Percentiles rank a stretch among this genome's conserved stretches.
These are phyloP conservation scores for Dactylellina parvicollis DNA, from an alignment of 2,329 filamentous ascomycete species.

Conservation along the genomic window DNA sequence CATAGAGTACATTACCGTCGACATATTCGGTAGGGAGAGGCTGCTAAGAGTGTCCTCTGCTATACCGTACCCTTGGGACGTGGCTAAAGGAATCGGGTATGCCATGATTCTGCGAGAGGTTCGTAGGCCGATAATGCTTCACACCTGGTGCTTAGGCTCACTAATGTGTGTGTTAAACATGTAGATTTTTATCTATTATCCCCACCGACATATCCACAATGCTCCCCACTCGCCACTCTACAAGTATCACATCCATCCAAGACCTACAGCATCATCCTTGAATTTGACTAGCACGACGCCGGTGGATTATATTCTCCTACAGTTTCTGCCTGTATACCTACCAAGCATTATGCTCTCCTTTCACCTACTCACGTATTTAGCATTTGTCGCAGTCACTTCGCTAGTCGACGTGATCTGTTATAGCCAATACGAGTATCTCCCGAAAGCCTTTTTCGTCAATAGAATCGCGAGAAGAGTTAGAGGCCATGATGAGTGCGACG, in stretches of 20 bases:
- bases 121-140: conserved; percentile 55
- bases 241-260: conserved; percentile 66
- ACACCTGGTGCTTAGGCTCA: not conserved
- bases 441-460: conserved; percentile 66
- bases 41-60: conserved; percentile 69
- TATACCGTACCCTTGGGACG: conserved; percentile 72
- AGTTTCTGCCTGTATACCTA: conserved; percentile 73
- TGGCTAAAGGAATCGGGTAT: conserved; percentile 67
- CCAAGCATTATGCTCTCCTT: conserved; percentile 73
- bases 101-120: conserved; percentile 70
- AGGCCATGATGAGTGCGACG: conserved; percentile 69
- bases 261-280: conserved; percentile 70
- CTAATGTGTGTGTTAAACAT: conserved; percentile 22
- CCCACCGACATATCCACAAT: conserved; percentile 74
- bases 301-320: conserved; percentile 70
- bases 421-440: conserved; percentile 73
- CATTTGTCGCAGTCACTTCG: conserved; percentile 72
- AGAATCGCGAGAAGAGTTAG: conserved; percentile 67
- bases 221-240: conserved; percentile 63
- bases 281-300: conserved; percentile 76
- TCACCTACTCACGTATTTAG: conserved; percentile 77
- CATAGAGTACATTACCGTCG: conserved; percentile 68
- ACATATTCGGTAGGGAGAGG: conserved; percentile 67
- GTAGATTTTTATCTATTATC: conserved; percentile 74
- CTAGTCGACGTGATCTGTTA: conserved; percentile 74